Conservation (phyloP, 2,329 filamentous ascomycete species). For the Thyridium curvatum region DNA sequence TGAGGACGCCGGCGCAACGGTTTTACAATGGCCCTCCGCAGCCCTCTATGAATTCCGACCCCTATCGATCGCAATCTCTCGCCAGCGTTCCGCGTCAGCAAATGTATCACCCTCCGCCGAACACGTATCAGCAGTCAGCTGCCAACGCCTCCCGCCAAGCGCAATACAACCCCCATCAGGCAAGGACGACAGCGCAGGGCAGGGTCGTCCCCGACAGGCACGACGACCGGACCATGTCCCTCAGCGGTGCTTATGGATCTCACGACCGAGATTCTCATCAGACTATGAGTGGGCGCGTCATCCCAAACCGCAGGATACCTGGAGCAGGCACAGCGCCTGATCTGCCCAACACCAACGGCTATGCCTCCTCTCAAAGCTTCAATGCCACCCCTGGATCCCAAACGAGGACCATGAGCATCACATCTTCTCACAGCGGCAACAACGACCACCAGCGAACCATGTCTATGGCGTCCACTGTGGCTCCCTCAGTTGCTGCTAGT, state of each 20-base stretch:
- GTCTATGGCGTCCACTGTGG: constrained; percentile 86
- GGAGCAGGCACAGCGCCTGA: constrained; percentile 14
- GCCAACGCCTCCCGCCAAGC: constrained; percentile 74
- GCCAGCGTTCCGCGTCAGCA: constrained; percentile 69
- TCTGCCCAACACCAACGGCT: constrained; percentile 21
- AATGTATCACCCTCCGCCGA: constrained; percentile 60
- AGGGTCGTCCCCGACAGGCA: constrained; percentile 85
- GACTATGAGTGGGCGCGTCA: constrained; percentile 87
- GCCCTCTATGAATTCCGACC: constrained; percentile 73
- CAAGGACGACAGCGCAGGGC: constrained; percentile 84
- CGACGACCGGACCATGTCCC: constrained; percentile 91
- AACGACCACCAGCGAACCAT: constrained; percentile 53
- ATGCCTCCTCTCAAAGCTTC: constrained; percentile 22
- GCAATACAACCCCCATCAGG: constrained; percentile 60
- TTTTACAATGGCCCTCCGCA: constrained; percentile 56
- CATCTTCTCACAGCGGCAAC: constrained; percentile 15
- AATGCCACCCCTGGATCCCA: constrained; percentile 43
- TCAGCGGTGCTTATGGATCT: constrained; percentile 68
- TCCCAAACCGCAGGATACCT: constrained; percentile 64
- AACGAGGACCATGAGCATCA: constrained; percentile 42
- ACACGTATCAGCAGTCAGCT: constrained; percentile 54
- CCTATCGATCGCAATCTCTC: constrained; percentile 89
- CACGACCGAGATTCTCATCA: constrained; percentile 76
- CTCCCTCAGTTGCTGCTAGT: constrained; percentile 55
- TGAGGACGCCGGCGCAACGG: constrained; percentile 45